Conservation (phyloP, 2,329 filamentous ascomycete species). For the Teratosphaeria destructans region DNA sequence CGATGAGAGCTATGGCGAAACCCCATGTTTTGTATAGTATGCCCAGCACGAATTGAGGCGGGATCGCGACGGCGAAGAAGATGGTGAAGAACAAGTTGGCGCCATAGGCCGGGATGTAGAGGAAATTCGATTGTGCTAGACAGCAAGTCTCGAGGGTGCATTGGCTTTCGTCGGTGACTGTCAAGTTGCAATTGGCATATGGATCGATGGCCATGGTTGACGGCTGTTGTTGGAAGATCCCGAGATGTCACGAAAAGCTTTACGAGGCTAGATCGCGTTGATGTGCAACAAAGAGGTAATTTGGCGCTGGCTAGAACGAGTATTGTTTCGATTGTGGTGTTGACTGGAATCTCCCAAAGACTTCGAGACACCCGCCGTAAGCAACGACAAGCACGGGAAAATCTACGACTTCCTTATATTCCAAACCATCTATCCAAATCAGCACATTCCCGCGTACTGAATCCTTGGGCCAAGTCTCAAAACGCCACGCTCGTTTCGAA, state of each 20-base stretch:
- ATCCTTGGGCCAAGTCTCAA: not conserved
- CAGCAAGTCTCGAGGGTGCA: slow-evolving; percentile 23
- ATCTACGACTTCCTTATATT: not conserved
- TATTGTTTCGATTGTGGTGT: not conserved
- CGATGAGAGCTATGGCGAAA: slow-evolving; percentile 40
- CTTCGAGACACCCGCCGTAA: not conserved
- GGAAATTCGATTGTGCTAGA: slow-evolving; percentile 32
- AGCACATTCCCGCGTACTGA: not conserved
- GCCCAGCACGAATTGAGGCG: slow-evolving; percentile 41
- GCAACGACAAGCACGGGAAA: not conserved
- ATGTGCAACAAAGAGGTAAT: not conserved
- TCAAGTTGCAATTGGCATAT: slow-evolving; percentile 13
- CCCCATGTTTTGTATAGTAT: slow-evolving; percentile 46
- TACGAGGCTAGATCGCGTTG: not conserved
- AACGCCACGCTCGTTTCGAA: not conserved
- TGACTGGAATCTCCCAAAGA: not conserved
- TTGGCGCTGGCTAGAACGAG: not conserved
- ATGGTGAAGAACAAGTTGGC: slow-evolving; percentile 38
- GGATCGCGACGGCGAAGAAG: slow-evolving; percentile 40
- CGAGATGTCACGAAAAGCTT: not conserved
- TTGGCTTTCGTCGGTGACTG: slow-evolving; percentile 5
- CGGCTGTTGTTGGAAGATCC: not conserved
- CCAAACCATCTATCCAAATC: not conserved
- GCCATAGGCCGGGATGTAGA: slow-evolving; percentile 42
- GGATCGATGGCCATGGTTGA: slow-evolving; percentile 9